Conservation (phyloP, 2,329 filamentous ascomycete species). For the Aspergillus ochraceus region DNA sequence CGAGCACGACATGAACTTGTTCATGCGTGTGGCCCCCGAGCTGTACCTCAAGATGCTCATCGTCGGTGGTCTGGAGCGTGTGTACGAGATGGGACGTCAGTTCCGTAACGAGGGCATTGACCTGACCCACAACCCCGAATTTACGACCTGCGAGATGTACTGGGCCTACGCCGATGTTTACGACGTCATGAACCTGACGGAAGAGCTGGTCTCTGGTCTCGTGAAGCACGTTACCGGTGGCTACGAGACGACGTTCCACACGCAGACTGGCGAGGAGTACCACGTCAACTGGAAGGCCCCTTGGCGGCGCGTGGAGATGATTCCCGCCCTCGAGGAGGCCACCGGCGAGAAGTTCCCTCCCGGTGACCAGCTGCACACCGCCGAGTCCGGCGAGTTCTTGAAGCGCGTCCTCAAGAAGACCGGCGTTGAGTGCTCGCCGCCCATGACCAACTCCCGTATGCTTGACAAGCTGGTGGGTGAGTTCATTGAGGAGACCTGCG, state of each 20-base stretch:
- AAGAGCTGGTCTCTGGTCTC: slow-evolving; percentile 86
- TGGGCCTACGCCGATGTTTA: slow-evolving; percentile 89
- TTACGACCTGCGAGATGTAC: slow-evolving; percentile 98
- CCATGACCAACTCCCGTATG: slow-evolving; percentile 92
- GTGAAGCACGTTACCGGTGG: slow-evolving; percentile 86
- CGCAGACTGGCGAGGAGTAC: slow-evolving; percentile 80
- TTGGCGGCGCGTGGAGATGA: slow-evolving; percentile 95
- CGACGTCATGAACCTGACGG: slow-evolving; percentile 86
- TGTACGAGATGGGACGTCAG: slow-evolving; percentile 93
- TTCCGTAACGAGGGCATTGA: slow-evolving; percentile 94
- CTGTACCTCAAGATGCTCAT: slow-evolving; percentile 95
- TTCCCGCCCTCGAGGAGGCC: slow-evolving; percentile 83
- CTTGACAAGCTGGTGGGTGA: slow-evolving; percentile 92
- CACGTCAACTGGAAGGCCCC: slow-evolving; percentile 95
- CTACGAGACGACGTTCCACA: slow-evolving; percentile 83
- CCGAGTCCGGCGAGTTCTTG: slow-evolving; percentile 87
- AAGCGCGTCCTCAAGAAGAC: slow-evolving; percentile 81
- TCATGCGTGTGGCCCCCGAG: slow-evolving; percentile 91
- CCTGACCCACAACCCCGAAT: slow-evolving; percentile 96
- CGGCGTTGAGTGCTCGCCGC: slow-evolving; percentile 84
- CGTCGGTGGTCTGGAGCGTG: slow-evolving; percentile 88
- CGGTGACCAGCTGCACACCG: slow-evolving; percentile 82
- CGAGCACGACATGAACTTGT: slow-evolving; percentile 91
- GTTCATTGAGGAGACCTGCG: slow-evolving; percentile 89
- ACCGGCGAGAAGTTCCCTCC: slow-evolving; percentile 93